phyloP scores from a whole-genome alignment of 2,329 filamentous ascomycete species.

The Bipolaris victoriae region DNA sequence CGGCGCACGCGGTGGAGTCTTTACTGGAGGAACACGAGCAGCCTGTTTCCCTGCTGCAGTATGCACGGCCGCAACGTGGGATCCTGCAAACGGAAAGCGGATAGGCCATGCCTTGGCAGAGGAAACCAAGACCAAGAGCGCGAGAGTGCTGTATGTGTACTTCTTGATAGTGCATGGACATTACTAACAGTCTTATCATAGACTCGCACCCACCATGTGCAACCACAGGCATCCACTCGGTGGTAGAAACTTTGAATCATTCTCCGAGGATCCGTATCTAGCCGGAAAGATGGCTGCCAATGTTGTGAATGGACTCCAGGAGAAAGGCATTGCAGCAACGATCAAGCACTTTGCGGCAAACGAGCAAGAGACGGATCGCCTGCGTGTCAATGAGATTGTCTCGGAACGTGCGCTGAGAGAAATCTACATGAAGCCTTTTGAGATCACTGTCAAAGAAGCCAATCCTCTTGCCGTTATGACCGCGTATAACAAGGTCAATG shows the following conservation, averaged over 20 bases:
- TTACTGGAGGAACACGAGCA: slow-evolving; percentile 68
- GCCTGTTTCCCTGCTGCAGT: slow-evolving; percentile 79
- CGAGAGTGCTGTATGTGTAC: slow-evolving; percentile 63
- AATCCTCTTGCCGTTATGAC: slow-evolving; percentile 74
- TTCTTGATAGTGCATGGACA: no score
- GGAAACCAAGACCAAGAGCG: slow-evolving; percentile 74
- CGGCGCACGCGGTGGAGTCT: slow-evolving; percentile 67
- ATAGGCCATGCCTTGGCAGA: slow-evolving; percentile 71
- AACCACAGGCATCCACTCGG: slow-evolving; percentile 81
- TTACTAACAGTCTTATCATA: slow-evolving; percentile 14
- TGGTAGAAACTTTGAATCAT: slow-evolving; percentile 79
- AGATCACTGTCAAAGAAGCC: slow-evolving; percentile 73
- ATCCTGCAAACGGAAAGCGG: slow-evolving; percentile 61
- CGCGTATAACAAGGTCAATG: slow-evolving; percentile 76
- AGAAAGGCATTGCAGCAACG: slow-evolving; percentile 69
- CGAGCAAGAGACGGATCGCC: slow-evolving; percentile 74
- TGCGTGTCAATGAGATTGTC: slow-evolving; percentile 56
- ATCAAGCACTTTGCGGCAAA: slow-evolving; percentile 77
- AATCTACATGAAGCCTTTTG: slow-evolving; percentile 65
- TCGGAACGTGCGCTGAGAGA: slow-evolving; percentile 65
- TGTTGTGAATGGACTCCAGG: slow-evolving; percentile 66
- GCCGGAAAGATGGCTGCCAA: slow-evolving; percentile 70
- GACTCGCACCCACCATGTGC: slow-evolving; percentile 76
- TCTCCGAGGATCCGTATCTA: slow-evolving; percentile 71
- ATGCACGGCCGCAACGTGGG: slow-evolving; percentile 73